phyloP scores from a whole-genome alignment of 306 rosid species.

The Cucurbita pepo region DNA sequence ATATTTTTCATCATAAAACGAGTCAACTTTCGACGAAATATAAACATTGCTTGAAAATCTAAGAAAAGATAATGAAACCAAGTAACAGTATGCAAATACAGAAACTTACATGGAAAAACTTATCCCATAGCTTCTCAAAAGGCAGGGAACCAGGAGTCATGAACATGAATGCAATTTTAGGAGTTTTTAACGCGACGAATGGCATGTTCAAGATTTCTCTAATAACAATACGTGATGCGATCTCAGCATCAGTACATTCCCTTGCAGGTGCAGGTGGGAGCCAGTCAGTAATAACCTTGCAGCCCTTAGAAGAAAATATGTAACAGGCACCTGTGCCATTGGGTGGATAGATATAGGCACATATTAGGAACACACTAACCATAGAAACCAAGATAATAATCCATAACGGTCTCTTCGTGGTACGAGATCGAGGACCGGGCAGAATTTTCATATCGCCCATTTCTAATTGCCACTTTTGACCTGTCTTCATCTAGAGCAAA shows the following conservation, averaged over 20 bases:
- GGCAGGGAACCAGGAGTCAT: constrained; percentile 76
- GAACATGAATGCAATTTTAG: constrained; percentile 95
- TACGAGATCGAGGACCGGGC: constrained; percentile 79
- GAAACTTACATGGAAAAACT: constrained; percentile 67
- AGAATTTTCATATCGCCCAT: constrained; percentile 67
- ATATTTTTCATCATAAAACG: not conserved
- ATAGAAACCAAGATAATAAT: constrained; percentile 72
- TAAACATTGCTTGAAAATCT: not conserved
- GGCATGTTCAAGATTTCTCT: constrained; percentile 55
- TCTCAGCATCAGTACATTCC: constrained; percentile 67
- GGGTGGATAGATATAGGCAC: constrained; percentile 77
- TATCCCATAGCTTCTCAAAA: constrained; percentile 89
- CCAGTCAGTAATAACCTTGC: constrained; percentile 54
- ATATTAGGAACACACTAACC: constrained; percentile 58
- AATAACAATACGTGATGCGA: constrained; percentile 61
- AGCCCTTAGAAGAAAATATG: constrained; percentile 75
- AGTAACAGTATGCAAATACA: not conserved
- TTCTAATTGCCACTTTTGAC: constrained; percentile 52
- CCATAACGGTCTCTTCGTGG: constrained; percentile 78
- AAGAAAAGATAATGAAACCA: not conserved
- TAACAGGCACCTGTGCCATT: constrained; percentile 54
- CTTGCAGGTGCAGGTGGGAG: constrained; percentile 78
- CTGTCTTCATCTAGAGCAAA: constrained; percentile 54
- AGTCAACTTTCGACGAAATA: not conserved
- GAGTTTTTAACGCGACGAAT: constrained; percentile 21